A percentile compares a stretch with the other conserved stretches of the same genome.
phyloP scores from a whole-genome alignment of 106 monocot genomes.

The Phalaenopsis aphrodite region DNA sequence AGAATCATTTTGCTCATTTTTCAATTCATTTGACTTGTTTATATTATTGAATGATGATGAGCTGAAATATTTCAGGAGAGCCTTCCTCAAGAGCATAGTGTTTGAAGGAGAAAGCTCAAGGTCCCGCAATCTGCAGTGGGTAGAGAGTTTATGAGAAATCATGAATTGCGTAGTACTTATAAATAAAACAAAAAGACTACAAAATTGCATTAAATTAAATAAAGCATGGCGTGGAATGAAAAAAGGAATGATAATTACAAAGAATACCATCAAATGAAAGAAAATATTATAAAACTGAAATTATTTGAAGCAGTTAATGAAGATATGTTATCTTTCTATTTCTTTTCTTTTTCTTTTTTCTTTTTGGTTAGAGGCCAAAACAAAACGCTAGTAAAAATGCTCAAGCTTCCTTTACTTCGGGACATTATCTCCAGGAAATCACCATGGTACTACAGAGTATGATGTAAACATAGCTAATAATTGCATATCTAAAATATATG shows the following conservation, averaged over 20 bases:
- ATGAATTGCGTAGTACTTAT: neutral
- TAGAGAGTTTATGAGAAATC: neutral
- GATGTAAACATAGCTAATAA: neutral
- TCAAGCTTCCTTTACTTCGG: neutral
- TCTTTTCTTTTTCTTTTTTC: neutral
- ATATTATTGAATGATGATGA: conserved; percentile 36
- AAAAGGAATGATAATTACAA: too few species aligned
- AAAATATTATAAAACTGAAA: neutral
- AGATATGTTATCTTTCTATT: too few species aligned
- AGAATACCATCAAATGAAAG: neutral
- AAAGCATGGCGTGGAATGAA: too few species aligned
- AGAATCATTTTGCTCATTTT: conserved; percentile 14
- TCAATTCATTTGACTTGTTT: conserved; percentile 12
- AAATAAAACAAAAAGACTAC: too few species aligned
- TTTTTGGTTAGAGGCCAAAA: neutral
- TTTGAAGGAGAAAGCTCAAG: conserved; percentile 58
- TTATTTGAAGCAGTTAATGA: neutral
- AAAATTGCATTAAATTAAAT: too few species aligned
- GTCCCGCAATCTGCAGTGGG: conserved; percentile 44
- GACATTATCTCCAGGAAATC: neutral
- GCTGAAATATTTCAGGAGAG: conserved; percentile 39
- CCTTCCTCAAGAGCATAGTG: conserved; percentile 33
- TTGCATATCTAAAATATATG: neutral
- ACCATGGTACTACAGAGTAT: neutral
- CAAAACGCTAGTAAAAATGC: too few species aligned